Conservation (phyloP, 495 filamentous ascomycete genomes). For the Hypoxylon lenormandii region DNA sequence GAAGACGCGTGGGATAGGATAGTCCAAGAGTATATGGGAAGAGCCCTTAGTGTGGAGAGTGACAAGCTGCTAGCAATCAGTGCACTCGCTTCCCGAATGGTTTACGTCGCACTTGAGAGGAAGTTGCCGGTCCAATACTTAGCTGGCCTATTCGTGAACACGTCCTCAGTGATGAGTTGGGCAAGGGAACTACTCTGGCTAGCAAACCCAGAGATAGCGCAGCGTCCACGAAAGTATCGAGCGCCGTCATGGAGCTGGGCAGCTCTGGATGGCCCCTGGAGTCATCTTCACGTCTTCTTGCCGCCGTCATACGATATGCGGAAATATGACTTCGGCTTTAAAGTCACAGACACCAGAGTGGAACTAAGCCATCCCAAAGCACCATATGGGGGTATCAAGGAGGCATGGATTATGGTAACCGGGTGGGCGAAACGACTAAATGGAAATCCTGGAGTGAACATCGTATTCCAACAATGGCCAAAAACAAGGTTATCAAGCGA, state of each 20-base stretch:
- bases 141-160: not conserved
- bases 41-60: not conserved
- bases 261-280: not conserved
- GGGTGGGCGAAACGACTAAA: not conserved
- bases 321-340: not conserved
- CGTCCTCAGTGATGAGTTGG: not conserved
- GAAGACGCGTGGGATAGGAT: not conserved
- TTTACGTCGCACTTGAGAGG: not conserved
- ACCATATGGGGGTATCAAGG: not conserved
- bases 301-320: not conserved
- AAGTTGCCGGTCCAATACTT: not conserved
- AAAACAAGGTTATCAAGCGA: not conserved
- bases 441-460: not conserved
- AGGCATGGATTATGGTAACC: not conserved
- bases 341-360: not conserved
- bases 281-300: not conserved
- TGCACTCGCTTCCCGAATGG: not conserved
- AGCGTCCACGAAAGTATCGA: not conserved
- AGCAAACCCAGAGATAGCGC: not conserved
- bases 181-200: not conserved
- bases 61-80: not conserved
- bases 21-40: not conserved
- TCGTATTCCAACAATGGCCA: not conserved
- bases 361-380: not conserved
- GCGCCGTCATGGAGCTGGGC: not conserved